Evolutionary conservation across 371 early-diverging fungal species (phyloP).

Genomic region (Rhizopus stolonifer): DNA sequence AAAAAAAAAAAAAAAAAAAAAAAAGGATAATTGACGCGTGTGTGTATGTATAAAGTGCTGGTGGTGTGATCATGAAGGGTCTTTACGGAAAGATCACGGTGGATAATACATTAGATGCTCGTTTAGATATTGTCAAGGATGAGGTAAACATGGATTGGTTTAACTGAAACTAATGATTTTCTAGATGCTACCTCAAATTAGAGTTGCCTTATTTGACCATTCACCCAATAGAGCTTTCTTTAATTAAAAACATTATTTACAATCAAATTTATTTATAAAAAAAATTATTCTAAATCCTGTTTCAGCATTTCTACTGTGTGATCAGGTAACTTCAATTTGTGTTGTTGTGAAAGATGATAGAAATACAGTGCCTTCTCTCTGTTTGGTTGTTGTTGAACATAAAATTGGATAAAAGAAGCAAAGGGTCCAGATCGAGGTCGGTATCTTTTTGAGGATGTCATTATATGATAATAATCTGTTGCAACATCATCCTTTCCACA

Average conservation of each 20-base stretch:
- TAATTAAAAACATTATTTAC: slow-evolving; percentile 57
- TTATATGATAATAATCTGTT: slow-evolving; percentile 48
- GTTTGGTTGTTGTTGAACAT: slow-evolving; percentile 56
- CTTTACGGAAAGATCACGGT: slow-evolving; percentile 78
- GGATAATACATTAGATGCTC: slow-evolving; percentile 88
- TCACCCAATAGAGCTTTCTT: slow-evolving; percentile 90
- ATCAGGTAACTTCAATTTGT: slow-evolving; percentile 47
- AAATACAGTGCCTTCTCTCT: slow-evolving; percentile 56
- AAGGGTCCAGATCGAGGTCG: slow-evolving; percentile 60
- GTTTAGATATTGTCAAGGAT: slow-evolving; percentile 80
- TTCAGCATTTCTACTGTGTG: slow-evolving; percentile 34
- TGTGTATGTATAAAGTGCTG: slow-evolving; percentile 62
- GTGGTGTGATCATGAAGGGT: slow-evolving; percentile 82
- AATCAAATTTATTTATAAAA: not conserved
- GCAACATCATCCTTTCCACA: slow-evolving; percentile 55
- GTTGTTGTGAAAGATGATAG: slow-evolving; percentile 42
- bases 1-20: not conserved
- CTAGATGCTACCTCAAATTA: slow-evolving; percentile 87
- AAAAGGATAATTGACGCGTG: not conserved
- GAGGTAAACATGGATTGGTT: slow-evolving; percentile 10
- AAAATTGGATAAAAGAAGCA: slow-evolving; percentile 66
- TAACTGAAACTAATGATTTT: not conserved
- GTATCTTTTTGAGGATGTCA: slow-evolving; percentile 55
- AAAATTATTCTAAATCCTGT: not conserved
- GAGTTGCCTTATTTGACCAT: slow-evolving; percentile 84